Conservation (phyloP, 75 land plant species). For the Isoetes taiwanensis region DNA sequence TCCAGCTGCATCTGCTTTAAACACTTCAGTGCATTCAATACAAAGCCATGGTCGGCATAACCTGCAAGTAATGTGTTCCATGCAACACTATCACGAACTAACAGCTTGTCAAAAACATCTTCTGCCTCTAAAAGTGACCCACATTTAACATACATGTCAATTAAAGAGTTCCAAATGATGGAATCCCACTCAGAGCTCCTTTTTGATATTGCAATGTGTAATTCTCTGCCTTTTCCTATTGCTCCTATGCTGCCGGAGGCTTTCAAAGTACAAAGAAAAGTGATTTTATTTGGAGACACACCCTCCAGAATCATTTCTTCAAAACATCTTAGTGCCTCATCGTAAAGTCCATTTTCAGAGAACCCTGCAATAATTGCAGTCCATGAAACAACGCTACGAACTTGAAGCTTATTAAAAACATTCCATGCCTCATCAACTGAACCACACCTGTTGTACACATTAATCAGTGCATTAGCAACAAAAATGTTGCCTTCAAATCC, state of each 20-base stretch:
- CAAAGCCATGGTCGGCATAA: constrained; percentile 14
- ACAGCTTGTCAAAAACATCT: constrained; percentile 4
- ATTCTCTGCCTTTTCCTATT: background rate
- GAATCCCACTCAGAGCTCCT: constrained; percentile 22
- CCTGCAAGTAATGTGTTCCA: constrained; percentile 11
- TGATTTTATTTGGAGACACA: constrained; percentile 8
- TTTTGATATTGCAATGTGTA: background rate
- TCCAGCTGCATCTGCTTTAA: background rate
- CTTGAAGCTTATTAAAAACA: constrained; percentile 5
- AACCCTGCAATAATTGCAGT: constrained; percentile 15
- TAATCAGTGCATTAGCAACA: background rate
- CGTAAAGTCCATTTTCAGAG: constrained; percentile 10
- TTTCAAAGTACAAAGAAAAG: constrained; percentile 10
- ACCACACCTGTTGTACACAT: background rate
- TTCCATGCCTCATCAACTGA: background rate
- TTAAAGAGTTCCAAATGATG: constrained; percentile 15
- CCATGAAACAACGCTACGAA: constrained; percentile 15
- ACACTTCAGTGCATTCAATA: background rate
- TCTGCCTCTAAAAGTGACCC: constrained; percentile 3
- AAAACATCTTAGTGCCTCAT: constrained; percentile 9
- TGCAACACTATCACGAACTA: background rate
- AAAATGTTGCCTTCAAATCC: background rate
- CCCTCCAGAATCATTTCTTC: constrained; percentile 6
- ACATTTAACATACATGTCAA: constrained; percentile 20
- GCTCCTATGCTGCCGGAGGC: constrained; percentile 11